Conservation (phyloP, 2,329 filamentous ascomycete species). For the Alternaria incomplexa region DNA sequence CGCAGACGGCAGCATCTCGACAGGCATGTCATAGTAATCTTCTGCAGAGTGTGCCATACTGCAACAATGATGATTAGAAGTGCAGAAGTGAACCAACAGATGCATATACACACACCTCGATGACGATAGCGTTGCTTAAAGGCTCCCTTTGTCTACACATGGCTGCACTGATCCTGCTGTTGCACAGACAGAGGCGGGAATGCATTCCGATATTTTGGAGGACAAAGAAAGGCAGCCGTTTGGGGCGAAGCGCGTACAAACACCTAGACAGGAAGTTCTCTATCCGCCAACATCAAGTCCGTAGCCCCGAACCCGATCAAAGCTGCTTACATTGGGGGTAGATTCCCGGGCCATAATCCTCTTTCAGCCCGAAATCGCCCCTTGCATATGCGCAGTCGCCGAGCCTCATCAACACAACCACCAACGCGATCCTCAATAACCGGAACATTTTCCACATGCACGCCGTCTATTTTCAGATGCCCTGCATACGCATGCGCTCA, state of each 20-base stretch:
- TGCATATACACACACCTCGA: not conserved
- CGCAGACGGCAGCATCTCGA: conserved; percentile 26
- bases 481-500: not conserved
- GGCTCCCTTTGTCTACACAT: conserved; percentile 3
- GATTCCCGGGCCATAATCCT: not conserved
- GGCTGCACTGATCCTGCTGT: conserved; percentile 1
- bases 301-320: not conserved
- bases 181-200: conserved; percentile 3
- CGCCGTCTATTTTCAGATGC: not conserved
- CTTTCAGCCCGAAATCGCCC: not conserved
- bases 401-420: conserved; percentile 4
- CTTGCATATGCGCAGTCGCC: conserved; percentile 11
- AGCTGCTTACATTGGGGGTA: not conserved
- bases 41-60: conserved; percentile 15
- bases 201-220: not conserved
- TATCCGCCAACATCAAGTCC: not conserved
- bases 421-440: not conserved
- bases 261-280: not conserved
- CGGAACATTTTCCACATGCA: not conserved
- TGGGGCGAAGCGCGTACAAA: conserved; percentile 3
- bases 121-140: not conserved
- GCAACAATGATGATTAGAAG: not conserved
- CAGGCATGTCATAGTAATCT: conserved; percentile 31
- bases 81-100: not conserved
- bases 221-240: conserved; percentile 5